Conservation (phyloP, 306 rosid genomes). For the Bauhinia variegata region DNA sequence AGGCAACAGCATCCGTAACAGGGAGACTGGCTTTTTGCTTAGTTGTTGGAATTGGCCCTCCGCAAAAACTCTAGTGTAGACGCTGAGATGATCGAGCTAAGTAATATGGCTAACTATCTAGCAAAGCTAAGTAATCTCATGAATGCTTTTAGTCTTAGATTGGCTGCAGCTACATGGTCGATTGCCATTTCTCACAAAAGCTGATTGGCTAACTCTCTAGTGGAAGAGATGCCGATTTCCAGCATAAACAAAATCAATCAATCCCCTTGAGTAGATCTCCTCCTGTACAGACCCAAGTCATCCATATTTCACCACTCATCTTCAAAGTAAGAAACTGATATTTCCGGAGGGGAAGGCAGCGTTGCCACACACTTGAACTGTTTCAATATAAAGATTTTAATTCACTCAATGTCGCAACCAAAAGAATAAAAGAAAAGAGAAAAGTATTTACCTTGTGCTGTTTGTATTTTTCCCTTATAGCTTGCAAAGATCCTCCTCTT, state of each 20-base stretch:
- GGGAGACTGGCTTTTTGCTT: too few relatives aligned
- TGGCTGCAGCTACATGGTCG: background rate
- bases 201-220: background rate
- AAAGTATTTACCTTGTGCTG: constrained; percentile 59
- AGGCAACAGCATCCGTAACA: too few relatives aligned
- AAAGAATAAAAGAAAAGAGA: background rate
- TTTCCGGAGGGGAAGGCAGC: constrained; percentile 64
- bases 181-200: background rate
- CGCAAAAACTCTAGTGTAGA: too few relatives aligned
- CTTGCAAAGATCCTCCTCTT: constrained; percentile 58
- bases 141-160: background rate
- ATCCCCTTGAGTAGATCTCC: background rate
- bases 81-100: too few relatives aligned
- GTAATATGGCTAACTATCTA: background rate
- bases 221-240: constrained; percentile 2
- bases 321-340: constrained; percentile 55
- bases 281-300: background rate
- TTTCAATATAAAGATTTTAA: constrained; percentile 15
- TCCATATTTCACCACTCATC: background rate
- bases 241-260: background rate
- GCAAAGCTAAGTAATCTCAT: background rate
- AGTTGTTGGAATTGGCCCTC: too few relatives aligned
- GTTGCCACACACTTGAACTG: constrained; percentile 78
- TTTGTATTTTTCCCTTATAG: constrained; percentile 71
- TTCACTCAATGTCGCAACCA: constrained; percentile 6